phyloP scores from a whole-genome alignment of 1,139 yeast species.

The Nadsonia commutata region DNA sequence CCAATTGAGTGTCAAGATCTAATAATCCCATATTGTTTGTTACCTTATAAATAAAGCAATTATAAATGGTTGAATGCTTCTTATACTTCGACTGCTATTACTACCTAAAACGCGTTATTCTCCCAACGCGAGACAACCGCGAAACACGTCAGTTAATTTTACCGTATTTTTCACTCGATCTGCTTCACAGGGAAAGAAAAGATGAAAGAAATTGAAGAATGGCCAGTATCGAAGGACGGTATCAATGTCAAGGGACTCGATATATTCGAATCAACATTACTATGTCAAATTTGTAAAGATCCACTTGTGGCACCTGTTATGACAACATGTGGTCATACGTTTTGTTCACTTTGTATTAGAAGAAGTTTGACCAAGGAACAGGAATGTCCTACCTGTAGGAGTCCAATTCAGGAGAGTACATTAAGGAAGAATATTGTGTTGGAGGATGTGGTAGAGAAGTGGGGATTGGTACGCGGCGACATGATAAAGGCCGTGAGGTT shows the following conservation, averaged over 20 bases:
- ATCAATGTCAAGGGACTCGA: slow-evolving; percentile 39
- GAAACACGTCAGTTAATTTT: no score
- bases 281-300: slow-evolving; percentile 91
- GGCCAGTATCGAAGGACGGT: no score
- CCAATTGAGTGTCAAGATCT: slow-evolving; percentile 52
- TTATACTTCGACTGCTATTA: no score
- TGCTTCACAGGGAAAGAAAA: no score
- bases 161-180: no score
- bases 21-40: slow-evolving; percentile 25
- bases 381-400: slow-evolving; percentile 69
- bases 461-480: no score
- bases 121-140: no score
- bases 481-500: no score
- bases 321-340: slow-evolving; percentile 79
- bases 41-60: no score
- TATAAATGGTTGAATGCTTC: no score
- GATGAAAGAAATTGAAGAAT: no score
- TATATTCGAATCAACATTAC: slow-evolving; percentile 51
- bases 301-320: slow-evolving; percentile 68
- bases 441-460: slow-evolving; percentile 45
- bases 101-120: no score
- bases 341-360: slow-evolving; percentile 81
- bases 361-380: slow-evolving; percentile 44
- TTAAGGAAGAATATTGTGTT: slow-evolving; percentile 54
- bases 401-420: slow-evolving; percentile 56